Conservation (phyloP, 2,329 filamentous ascomycete genomes). For the Ophiosphaerella korrae region DNA sequence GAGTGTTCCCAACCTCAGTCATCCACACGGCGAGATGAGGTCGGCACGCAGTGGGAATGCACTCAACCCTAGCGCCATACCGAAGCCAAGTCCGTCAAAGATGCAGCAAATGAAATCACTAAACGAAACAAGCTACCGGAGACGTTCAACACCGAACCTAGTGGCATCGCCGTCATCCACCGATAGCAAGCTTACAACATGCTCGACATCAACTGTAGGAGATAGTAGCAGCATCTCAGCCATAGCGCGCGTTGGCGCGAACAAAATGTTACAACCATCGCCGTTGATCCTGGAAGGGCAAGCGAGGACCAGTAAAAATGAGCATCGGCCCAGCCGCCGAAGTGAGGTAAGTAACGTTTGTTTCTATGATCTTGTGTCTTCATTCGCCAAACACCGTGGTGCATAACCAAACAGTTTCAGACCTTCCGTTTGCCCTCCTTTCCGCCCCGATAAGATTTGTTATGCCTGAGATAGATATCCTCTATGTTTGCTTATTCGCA, state of each 20-base stretch:
- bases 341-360: slow-evolving; percentile 38
- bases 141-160: slow-evolving; percentile 24
- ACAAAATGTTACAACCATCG: slow-evolving; percentile 27
- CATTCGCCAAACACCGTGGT: slow-evolving; percentile 19
- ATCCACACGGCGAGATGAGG: slow-evolving; percentile 29
- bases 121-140: slow-evolving; percentile 26
- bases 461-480: slow-evolving; percentile 25
- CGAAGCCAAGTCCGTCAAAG: slow-evolving; percentile 27
- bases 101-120: slow-evolving; percentile 29
- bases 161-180: slow-evolving; percentile 27
- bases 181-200: slow-evolving; percentile 30
- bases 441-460: slow-evolving; percentile 17
- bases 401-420: slow-evolving; percentile 38
- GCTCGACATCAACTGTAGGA: slow-evolving; percentile 21
- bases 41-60: slow-evolving; percentile 31
- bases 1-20: slow-evolving; percentile 19
- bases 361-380: slow-evolving; percentile 22
- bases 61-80: slow-evolving; percentile 18
- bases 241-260: slow-evolving; percentile 21
- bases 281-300: slow-evolving; percentile 29
- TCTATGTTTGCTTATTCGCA: neutral
- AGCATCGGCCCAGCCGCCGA: slow-evolving; percentile 18
- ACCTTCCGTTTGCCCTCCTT: slow-evolving; percentile 13
- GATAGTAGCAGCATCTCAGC: slow-evolving; percentile 24
- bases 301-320: slow-evolving; percentile 11